phyloP scores from a whole-genome alignment of 2,329 filamentous ascomycete genomes.

The Nannizziopsis arthrosporioides region DNA sequence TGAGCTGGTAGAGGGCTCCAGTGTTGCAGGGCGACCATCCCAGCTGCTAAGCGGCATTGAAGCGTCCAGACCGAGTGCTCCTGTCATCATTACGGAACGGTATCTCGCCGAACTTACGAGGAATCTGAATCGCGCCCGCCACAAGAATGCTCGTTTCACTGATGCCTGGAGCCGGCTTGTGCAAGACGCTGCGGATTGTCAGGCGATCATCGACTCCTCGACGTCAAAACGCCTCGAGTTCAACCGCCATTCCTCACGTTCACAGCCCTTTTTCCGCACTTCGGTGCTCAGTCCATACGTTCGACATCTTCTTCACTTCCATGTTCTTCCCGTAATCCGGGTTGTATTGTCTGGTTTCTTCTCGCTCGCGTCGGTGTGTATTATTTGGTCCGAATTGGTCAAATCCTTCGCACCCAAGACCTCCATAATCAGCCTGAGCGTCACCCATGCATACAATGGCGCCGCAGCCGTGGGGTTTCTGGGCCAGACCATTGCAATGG shows the following conservation, averaged over 20 bases:
- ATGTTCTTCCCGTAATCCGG: slow-evolving; percentile 58
- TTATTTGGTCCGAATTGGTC: slow-evolving; percentile 89
- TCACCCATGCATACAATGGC: slow-evolving; percentile 57
- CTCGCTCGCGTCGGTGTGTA: slow-evolving; percentile 62
- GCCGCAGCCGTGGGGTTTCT: slow-evolving; percentile 70
- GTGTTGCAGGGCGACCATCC: slow-evolving; percentile 49
- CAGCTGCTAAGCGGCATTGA: slow-evolving; percentile 25
- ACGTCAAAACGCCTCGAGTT: slow-evolving; percentile 73
- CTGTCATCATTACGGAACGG: slow-evolving; percentile 79
- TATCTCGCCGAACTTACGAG: slow-evolving; percentile 85
- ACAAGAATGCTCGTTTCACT: slow-evolving; percentile 69
- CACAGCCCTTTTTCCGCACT: slow-evolving; percentile 40
- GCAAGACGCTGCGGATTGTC: slow-evolving; percentile 59
- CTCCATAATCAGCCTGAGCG: slow-evolving; percentile 53
- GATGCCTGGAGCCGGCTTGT: slow-evolving; percentile 78
- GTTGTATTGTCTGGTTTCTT: slow-evolving; percentile 56
- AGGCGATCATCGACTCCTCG: slow-evolving; percentile 72
- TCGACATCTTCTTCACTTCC: slow-evolving; percentile 65
- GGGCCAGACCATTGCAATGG: slow-evolving; percentile 69
- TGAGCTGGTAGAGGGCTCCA: slow-evolving; percentile 69
- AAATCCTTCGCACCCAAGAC: slow-evolving; percentile 67
- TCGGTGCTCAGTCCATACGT: slow-evolving; percentile 59
- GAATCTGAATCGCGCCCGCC: slow-evolving; percentile 66
- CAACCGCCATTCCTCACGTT: slow-evolving; percentile 45
- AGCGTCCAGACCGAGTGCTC: slow-evolving; percentile 43